phyloP scores from a whole-genome alignment of 495 filamentous ascomycete species.

The Aeminium ludgeri region DNA sequence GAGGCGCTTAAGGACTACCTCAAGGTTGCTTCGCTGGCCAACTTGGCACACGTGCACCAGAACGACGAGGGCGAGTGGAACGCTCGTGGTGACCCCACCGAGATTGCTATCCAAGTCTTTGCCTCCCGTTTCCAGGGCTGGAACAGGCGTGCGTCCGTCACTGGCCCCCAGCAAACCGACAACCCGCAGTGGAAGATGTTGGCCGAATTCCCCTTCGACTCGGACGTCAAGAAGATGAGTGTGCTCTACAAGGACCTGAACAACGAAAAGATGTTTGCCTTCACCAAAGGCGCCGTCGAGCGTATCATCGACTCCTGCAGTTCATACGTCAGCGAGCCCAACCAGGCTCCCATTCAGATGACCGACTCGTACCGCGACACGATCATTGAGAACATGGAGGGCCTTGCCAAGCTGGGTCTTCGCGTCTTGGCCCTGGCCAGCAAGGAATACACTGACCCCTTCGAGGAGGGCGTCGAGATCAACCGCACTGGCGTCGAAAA shows the following conservation, averaged over 20 bases:
- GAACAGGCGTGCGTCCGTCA: slow-evolving; percentile 22
- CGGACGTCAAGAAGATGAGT: slow-evolving; percentile 43
- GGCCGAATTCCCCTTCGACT: slow-evolving; percentile 45
- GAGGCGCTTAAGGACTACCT: slow-evolving; percentile 19
- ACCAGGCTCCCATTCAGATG: slow-evolving; percentile 24
- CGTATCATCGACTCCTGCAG: slow-evolving; percentile 31
- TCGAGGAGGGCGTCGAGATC: slow-evolving; percentile 20
- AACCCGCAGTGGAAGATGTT: slow-evolving; percentile 26
- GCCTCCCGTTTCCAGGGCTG: slow-evolving; percentile 28
- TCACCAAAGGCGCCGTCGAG: slow-evolving; percentile 46
- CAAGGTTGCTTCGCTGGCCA: slow-evolving; percentile 24
- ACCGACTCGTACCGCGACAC: slow-evolving; percentile 24
- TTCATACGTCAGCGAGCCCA: slow-evolving; percentile 24
- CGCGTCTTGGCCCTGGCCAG: slow-evolving; percentile 42
- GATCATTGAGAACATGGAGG: slow-evolving; percentile 45
- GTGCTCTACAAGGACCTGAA: slow-evolving; percentile 32
- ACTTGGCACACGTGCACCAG: slow-evolving; percentile 22
- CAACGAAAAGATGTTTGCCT: slow-evolving; percentile 28
- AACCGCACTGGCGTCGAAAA: slow-evolving; percentile 39
- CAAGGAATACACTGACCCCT: slow-evolving; percentile 27
- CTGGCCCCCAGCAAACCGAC: slow-evolving; percentile 13
- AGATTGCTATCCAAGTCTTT: slow-evolving; percentile 40
- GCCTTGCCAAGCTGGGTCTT: slow-evolving; percentile 37
- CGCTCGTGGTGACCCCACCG: slow-evolving; percentile 39
- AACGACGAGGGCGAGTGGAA: slow-evolving; percentile 26